Conservation (phyloP, 169 alveolate species). For the Perkinsus marinus region DNA sequence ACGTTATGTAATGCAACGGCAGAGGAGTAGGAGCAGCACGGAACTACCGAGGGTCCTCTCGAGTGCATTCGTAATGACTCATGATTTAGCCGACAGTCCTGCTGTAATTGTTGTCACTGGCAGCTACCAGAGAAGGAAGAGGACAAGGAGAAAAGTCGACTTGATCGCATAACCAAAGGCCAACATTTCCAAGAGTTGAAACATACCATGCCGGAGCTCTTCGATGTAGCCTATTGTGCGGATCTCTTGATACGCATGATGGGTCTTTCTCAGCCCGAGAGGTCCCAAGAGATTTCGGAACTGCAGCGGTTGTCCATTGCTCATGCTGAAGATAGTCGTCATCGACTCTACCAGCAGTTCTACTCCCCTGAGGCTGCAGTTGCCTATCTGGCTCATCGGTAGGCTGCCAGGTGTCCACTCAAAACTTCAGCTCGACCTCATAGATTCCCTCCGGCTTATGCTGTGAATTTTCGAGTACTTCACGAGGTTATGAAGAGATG, state of each 20-base stretch:
- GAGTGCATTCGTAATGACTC: neutral
- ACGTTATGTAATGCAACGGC: neutral
- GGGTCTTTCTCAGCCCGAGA: neutral
- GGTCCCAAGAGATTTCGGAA: neutral
- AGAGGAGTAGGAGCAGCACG: conserved; percentile 5
- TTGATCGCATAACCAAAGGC: neutral
- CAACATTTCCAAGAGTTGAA: neutral
- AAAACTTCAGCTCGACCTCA: neutral
- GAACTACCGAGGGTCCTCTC: conserved; percentile 18
- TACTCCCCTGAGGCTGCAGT: conserved; percentile 29
- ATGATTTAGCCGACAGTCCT: too few species aligned
- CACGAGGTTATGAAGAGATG: neutral
- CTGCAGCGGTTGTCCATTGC: neutral
- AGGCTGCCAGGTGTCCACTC: too few species aligned
- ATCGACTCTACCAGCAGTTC: conserved; percentile 15
- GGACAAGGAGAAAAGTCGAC: neutral
- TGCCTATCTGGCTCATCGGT: conserved; percentile 8
- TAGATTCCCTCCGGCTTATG: neutral
- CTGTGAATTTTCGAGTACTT: neutral
- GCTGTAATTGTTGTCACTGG: too few species aligned
- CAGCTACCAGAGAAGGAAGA: conserved; percentile 7
- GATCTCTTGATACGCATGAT: neutral
- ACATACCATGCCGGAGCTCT: neutral
- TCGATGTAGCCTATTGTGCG: neutral
- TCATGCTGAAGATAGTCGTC: conserved; percentile 5